Base-by-base conservation (phyloP, 225 moss, liverwort and hornwort species). In the Ulota crispa region DNA sequence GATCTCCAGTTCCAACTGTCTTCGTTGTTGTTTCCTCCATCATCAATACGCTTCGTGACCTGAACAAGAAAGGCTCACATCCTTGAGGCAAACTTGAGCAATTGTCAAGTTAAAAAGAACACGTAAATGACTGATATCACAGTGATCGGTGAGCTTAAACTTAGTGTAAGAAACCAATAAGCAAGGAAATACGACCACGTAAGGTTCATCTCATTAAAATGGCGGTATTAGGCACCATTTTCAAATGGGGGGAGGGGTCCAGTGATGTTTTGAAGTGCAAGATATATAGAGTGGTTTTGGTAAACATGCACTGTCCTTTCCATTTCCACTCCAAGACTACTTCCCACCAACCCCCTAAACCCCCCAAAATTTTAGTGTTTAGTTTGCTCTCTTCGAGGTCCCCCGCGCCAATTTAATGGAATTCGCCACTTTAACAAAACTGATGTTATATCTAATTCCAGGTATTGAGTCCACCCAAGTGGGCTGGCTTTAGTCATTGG, bases 1-100 rank as follows among this genome's bases (percentile, higher is more conserved):
- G 94, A 93, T 41, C 91, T 82, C 87, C 88, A 94, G 64, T 95
- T 90, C 73, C 90, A 92, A 34, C 36, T 28, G 15, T 83, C 67
- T 55, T 82, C 79, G 64, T 86, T 75, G 15, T 41, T 64, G 80
- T 77, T 69, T 37, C 88, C 90, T 66, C 76, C 83, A 60, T 79
- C 82, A 23, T 89, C 83, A 41, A 94, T 83, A 54, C 90, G 88
- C 62, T 89, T 88, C 1, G 89, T 90, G 59, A 94, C 94, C 84
- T 92, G 68, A 50, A 57, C 43, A 64, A 80, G 32, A 53, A 26
- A 53, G 10, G 53, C 28, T n/a, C 47, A 34, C 11, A 68, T 75
- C 12, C 63, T 21, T 82, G 7, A 72, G 24, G 52, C 9, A 71
- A 42, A 70, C 83, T 52, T 54, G 55, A 50, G 10, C 1, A 20